These are phyloP conservation scores for Fusarium abutilonis DNA, from an alignment of 2,329 filamentous ascomycete species.

Conservation along the genomic window DNA sequence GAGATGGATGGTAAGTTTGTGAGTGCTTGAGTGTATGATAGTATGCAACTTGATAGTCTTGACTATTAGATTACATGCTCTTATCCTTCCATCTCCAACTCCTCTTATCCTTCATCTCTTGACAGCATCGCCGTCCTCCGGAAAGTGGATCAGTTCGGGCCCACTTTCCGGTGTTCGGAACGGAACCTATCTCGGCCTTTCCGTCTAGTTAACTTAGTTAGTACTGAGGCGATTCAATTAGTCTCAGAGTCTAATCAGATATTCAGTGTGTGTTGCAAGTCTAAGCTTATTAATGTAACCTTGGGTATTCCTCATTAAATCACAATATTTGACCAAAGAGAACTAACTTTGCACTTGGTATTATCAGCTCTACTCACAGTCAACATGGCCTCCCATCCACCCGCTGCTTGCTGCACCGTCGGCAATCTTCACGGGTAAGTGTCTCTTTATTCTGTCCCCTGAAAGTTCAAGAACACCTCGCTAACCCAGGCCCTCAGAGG, in stretches of 20 bases:
- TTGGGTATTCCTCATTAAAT: background rate
- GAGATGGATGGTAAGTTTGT: background rate
- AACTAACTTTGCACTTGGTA: background rate
- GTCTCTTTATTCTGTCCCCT: rapidly evolving
- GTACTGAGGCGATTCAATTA: background rate
- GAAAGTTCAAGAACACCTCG: rapidly evolving
- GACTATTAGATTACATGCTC: background rate
- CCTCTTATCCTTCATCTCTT: background rate
- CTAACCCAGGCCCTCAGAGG: background rate
- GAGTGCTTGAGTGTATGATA: no score
- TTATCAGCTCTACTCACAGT: background rate
- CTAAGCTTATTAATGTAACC: conserved; percentile 8
- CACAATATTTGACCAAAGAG: background rate
- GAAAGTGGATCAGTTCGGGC: background rate
- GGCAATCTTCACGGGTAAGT: conserved; percentile 24
- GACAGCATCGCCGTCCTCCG: background rate
- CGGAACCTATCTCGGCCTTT: conserved; percentile 6
- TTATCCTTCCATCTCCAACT: background rate
- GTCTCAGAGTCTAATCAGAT: background rate
- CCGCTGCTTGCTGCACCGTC: conserved; percentile 19
- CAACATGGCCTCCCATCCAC: conserved; percentile 22
- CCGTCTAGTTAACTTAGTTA: background rate
- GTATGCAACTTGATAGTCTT: background rate
- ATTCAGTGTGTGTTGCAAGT: background rate
- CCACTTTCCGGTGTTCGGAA: conserved; percentile 34